Evolutionary conservation across 352 stramenopile genomes (phyloP).

Genomic region (Thalassiosira hispida): DNA sequence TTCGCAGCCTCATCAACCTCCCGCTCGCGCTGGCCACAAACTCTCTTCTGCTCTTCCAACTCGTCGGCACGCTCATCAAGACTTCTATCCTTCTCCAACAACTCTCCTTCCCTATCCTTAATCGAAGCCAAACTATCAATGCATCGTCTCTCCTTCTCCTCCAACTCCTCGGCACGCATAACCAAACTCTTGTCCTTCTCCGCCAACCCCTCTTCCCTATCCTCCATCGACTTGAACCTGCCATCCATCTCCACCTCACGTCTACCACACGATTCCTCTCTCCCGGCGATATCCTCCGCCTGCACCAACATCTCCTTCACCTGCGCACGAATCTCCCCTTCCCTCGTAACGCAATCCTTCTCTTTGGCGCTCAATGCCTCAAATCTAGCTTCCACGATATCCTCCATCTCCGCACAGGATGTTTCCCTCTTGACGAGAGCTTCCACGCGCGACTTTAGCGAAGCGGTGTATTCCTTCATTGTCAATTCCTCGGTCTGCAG

Average conservation of each 20-base stretch:
- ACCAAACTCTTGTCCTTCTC: background rate
- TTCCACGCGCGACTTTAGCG: conserved; percentile 30
- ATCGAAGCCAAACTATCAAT: conserved; percentile 22
- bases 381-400: conserved; percentile 34
- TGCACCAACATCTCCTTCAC: conserved; percentile 1
- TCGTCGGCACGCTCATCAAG: background rate
- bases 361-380: conserved; percentile 38
- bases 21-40: conserved; percentile 14
- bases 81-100: background rate
- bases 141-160: no score
- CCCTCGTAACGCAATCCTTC: conserved; percentile 18
- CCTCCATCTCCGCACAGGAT: conserved; percentile 31
- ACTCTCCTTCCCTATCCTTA: conserved; percentile 9
- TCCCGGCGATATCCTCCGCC: conserved; percentile 3
- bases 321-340: conserved; percentile 14
- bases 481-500: conserved; percentile 33
- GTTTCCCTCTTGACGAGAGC: conserved; percentile 29
- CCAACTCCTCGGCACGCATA: background rate
- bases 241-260: conserved; percentile 26
- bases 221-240: conserved; percentile 15
- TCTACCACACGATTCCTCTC: conserved; percentile 22
- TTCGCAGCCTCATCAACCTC: conserved; percentile 6
- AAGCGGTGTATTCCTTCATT: conserved; percentile 25
- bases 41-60: conserved; percentile 20
- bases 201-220: conserved; percentile 12